phyloP scores from a whole-genome alignment of 2,329 filamentous ascomycete species.

The Venturia pyrina region DNA sequence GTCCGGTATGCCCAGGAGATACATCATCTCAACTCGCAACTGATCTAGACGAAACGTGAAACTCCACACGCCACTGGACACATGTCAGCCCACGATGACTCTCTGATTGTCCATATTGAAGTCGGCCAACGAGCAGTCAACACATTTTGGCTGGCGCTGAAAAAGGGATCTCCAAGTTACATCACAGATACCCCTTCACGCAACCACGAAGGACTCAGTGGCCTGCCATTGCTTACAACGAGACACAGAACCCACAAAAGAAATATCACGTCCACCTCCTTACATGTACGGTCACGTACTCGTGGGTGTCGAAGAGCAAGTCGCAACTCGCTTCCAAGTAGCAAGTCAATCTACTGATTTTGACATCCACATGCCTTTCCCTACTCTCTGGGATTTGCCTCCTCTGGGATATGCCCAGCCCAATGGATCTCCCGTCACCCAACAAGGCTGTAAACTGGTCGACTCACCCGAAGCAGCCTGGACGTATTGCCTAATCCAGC shows the following conservation, averaged over 20 bases:
- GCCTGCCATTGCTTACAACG: too few relatives aligned
- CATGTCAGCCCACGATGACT: neutral
- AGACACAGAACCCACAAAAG: too few relatives aligned
- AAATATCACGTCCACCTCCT: neutral
- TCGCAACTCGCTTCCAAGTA: neutral
- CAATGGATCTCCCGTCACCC: neutral
- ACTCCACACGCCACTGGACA: neutral
- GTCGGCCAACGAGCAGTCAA: neutral
- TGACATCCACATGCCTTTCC: neutral
- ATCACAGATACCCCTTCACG: neutral
- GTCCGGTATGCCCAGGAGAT: neutral
- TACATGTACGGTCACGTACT: neutral
- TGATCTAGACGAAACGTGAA: neutral
- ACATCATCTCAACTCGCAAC: neutral
- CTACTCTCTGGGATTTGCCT: neutral
- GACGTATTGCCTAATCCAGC: neutral
- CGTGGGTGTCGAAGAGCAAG: neutral
- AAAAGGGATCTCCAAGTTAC: neutral
- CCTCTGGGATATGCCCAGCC: neutral
- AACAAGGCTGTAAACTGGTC: neutral
- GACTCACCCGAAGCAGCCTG: neutral
- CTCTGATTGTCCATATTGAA: neutral
- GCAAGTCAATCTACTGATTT: neutral
- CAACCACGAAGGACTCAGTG: neutral
- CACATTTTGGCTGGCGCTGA: neutral